Conservation (phyloP, 768 basidiomycete species). For the Lactarius hatsudake region DNA sequence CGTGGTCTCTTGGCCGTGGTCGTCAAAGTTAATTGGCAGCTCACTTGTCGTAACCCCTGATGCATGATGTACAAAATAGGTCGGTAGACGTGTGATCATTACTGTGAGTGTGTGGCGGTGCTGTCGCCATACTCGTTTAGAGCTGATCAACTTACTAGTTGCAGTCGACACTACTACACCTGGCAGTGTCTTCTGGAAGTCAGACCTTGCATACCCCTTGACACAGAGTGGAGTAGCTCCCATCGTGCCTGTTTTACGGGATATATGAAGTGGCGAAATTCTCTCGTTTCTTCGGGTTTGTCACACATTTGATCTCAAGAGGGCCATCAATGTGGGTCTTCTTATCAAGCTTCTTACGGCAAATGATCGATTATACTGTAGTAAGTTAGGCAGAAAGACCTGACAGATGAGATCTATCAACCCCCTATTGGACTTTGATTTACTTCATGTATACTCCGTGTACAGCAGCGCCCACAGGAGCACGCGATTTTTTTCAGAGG, state of each 20-base stretch:
- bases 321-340: background rate
- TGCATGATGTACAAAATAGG: background rate
- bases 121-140: background rate
- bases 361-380: background rate
- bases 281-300: background rate
- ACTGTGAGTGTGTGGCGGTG: background rate
- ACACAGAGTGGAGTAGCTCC: background rate
- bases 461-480: background rate
- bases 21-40: background rate
- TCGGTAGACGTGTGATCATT: background rate
- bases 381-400: background rate
- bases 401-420: background rate
- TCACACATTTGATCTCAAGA: background rate
- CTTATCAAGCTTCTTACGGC: background rate
- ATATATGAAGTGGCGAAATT: background rate
- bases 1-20: too few relatives aligned
- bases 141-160: background rate
- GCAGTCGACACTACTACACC: background rate
- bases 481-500: too few relatives aligned
- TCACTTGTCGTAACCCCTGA: background rate
- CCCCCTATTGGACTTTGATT: background rate
- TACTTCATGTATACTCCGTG: background rate
- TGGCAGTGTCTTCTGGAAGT: background rate
- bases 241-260: background rate
- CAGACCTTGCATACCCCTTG: background rate